phyloP scores from a whole-genome alignment of 306 rosid species.

The cucumber (Cucumis sativus) region Cucumber_9930_V3 NC_026657.2:30759501-30760000 shows the following conservation, averaged over 20 bases:
- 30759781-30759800: conserved; percentile 52
- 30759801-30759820: conserved; percentile 55
- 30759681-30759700: conserved; percentile 93
- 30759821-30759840: conserved; percentile 38
- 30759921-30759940: conserved; percentile 21
- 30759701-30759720: conserved; percentile 93
- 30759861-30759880: neutral
- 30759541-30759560: neutral
- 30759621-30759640: conserved; percentile 92
- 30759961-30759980: conserved; percentile 42
- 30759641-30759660: conserved; percentile 86
- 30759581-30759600: neutral
- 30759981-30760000: conserved; percentile 27
- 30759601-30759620: conserved; percentile 28
- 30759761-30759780: conserved; percentile 28
- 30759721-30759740: conserved; percentile 72
- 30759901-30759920: conserved; percentile 35
- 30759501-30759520: neutral
- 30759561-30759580: neutral
- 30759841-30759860: neutral
- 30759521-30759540: neutral
- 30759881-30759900: neutral
- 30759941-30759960: conserved; percentile 1
- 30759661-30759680: conserved; percentile 89
- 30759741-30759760: conserved; percentile 68